These are phyloP conservation scores for Debaryomyces udenii DNA, from an alignment of 1,139 yeast genomes.

Conservation along the genomic window DNA sequence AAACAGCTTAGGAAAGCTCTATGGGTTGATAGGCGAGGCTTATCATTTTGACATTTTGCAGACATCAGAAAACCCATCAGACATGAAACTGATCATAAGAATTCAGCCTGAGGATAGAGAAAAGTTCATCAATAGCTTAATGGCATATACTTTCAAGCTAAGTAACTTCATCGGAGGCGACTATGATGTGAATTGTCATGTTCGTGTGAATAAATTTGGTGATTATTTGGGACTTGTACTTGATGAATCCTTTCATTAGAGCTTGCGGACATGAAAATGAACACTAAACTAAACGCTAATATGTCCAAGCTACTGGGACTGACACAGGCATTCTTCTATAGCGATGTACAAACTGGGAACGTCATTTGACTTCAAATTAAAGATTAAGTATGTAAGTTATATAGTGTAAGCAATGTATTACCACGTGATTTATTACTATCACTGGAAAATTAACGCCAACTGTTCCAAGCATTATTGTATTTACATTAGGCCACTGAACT, in stretches of 20 bases:
- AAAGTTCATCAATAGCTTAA: constrained; percentile 32
- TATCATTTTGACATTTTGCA: constrained; percentile 32
- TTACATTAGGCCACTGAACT: background rate
- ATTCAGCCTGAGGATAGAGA: constrained; percentile 32
- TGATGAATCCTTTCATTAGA: constrained; percentile 7
- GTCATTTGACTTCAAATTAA: no score
- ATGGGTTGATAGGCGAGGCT: constrained; percentile 43
- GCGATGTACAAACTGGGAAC: no score
- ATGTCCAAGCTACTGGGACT: no score
- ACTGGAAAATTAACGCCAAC: no score
- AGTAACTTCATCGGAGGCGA: constrained; percentile 28
- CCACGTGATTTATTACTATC: no score
- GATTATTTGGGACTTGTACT: constrained; percentile 23
- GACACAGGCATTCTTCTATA: no score
- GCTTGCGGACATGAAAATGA: no score
- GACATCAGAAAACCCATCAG: constrained; percentile 16
- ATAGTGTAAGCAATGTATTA: no score
- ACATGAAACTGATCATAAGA: constrained; percentile 26
- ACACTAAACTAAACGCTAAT: no score
- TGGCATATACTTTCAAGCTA: constrained; percentile 34
- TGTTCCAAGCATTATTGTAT: no score
- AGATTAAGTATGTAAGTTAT: no score
- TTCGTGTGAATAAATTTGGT: constrained; percentile 21
- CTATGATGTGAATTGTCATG: constrained; percentile 26
- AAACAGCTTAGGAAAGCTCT: constrained; percentile 30